Conservation (phyloP, 306 rosid species). For the Cucurbita moschata region DNA sequence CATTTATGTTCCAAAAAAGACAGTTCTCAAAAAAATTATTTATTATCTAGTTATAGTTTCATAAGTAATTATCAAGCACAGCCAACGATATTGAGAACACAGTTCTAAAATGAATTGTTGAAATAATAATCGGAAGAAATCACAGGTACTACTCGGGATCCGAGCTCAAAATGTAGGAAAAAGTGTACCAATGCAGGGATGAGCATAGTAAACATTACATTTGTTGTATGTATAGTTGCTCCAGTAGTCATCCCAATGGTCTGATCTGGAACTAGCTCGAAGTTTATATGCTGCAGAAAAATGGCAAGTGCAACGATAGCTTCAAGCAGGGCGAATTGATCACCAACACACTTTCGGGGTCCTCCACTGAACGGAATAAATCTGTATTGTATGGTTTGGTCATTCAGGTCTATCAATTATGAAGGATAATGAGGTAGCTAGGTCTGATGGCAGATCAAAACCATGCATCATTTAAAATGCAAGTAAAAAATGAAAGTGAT, state of each 20-base stretch:
- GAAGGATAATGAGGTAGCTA: neutral
- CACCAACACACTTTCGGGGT: constrained; percentile 93
- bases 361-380: constrained; percentile 97
- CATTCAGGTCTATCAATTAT: neutral
- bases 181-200: neutral
- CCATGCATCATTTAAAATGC: neutral
- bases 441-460: neutral
- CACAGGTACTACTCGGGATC: neutral
- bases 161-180: neutral
- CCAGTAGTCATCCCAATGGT: constrained; percentile 91
- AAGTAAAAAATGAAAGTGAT: neutral
- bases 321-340: constrained; percentile 83
- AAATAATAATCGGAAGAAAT: neutral
- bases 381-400: constrained; percentile 31
- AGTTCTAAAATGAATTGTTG: neutral
- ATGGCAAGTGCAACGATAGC: constrained; percentile 68
- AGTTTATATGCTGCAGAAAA: constrained; percentile 63
- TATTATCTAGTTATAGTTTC: neutral
- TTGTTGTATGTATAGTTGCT: constrained; percentile 92
- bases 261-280: constrained; percentile 78
- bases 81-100: neutral
- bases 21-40: neutral
- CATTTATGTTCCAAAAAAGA: neutral
- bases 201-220: constrained; percentile 31
- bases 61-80: neutral